phyloP scores from a whole-genome alignment of 306 rosid species.

The Cicer cuneatum region DNA sequence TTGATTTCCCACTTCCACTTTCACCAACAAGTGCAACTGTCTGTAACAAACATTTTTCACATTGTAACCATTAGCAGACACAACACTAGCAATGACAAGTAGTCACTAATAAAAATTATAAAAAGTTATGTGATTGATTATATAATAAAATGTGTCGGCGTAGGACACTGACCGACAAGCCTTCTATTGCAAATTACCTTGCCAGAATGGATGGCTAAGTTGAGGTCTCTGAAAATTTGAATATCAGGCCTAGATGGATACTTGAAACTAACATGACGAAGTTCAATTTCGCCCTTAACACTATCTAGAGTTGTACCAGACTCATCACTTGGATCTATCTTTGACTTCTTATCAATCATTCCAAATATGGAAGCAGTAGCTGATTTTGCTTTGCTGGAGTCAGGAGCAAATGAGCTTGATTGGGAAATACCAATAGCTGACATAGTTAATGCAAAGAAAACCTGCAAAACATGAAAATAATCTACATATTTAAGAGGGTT shows the following conservation, averaged over 20 bases:
- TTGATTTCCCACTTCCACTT: conserved; percentile 95
- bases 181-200: conserved; percentile 53
- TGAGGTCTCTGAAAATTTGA: conserved; percentile 76
- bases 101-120: too few species aligned
- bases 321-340: conserved; percentile 72
- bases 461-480: conserved; percentile 58
- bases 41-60: conserved; percentile 47
- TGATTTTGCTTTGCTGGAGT: conserved; percentile 66
- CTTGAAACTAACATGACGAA: conserved; percentile 77
- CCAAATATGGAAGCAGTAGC: conserved; percentile 85
- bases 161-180: too few species aligned
- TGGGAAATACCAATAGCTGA: conserved; percentile 81
- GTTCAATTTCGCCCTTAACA: conserved; percentile 76
- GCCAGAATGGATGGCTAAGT: conserved; percentile 69
- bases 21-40: conserved; percentile 89
- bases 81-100: too few species aligned
- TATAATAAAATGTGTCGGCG: too few species aligned
- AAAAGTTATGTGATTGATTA: too few species aligned
- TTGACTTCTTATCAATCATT: conserved; percentile 67
- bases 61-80: not conserved
- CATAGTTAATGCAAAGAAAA: conserved; percentile 83
- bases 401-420: conserved; percentile 72
- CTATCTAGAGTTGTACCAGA: conserved; percentile 64
- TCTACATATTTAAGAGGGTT: not conserved
- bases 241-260: conserved; percentile 83